Base-by-base conservation (phyloP, 2,329 filamentous ascomycete genomes). In the Blastomyces silverae region DNA sequence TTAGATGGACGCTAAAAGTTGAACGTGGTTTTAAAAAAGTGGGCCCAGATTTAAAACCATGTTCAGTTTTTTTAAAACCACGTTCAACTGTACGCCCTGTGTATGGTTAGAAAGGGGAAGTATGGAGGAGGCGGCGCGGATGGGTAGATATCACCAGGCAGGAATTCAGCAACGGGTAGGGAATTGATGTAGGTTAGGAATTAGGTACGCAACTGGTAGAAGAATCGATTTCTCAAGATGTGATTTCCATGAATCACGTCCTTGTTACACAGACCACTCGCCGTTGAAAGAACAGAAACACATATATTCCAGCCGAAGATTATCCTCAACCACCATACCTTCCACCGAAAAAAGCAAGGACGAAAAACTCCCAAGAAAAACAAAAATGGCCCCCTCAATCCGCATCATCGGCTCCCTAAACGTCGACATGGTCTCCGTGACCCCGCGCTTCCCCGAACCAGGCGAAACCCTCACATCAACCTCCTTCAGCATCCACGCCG, bases 341-440 rank as follows among this genome's bases (percentile, higher is more conserved):
- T 1, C 48, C n/a, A 25, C 1, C 17, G 3, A 15, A 28, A 28
- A 28, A 52, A 25, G 0, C 1, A 5, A 52, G 3, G 7, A n/a
- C 8, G 6, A 22, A 3, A 48, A 48, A 48, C 6, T 20, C 6
- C n/a, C 5, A 22, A 10, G 20, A 48, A 48, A n/a, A 52, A 25
- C 42, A 22, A 65, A 39, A 28, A 80, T 80, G 78, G 69, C 75
- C 25, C 76, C 81, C 34, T 73, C 79, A 60, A 94, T 97, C 75
- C 88, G 89, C 68, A 85, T 97, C 67, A 87, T 97, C 70, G 93
- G 93, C 71, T 97, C 93, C 44, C 87, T 99, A 67, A 97, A 97
- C 79, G 90, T 91, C 75, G 93, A 99, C 80, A 87, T 97, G 68
- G 90, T 96, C 68, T 92, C 91, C 52, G 87, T 91, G 71, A 94